These are phyloP conservation scores for Huntiella moniliformis DNA, from an alignment of 2,329 filamentous ascomycete genomes.

Conservation along the genomic window DNA sequence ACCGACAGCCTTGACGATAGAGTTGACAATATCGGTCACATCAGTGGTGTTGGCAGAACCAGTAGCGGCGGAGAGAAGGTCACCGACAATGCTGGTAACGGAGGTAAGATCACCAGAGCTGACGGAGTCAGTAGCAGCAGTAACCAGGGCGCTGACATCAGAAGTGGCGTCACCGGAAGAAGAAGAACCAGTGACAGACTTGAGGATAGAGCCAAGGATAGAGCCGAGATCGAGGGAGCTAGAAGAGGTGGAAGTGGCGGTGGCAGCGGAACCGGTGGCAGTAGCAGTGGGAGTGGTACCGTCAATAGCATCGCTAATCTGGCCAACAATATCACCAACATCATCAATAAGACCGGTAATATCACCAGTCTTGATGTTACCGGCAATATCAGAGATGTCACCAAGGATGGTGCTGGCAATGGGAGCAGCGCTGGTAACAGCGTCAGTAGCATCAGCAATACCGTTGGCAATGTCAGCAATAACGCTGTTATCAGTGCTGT, in stretches of 20 bases:
- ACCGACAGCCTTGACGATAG: background rate
- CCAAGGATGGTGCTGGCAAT: background rate
- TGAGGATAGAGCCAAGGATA: background rate
- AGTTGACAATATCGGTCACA: background rate
- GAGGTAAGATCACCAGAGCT: background rate
- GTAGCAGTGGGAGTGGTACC: background rate
- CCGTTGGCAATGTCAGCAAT: background rate
- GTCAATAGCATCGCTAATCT: background rate
- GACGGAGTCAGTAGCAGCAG: background rate
- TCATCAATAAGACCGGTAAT: too few relatives aligned
- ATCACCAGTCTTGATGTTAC: background rate
- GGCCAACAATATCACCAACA: too few relatives aligned
- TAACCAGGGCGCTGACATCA: background rate
- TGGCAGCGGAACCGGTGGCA: background rate
- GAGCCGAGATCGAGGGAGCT: too few relatives aligned
- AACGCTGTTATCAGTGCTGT: background rate
- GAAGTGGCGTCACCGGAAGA: background rate
- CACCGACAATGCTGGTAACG: background rate
- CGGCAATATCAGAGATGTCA: background rate
- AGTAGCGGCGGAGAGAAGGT: background rate
- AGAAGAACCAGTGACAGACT: background rate
- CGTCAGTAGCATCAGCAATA: background rate
- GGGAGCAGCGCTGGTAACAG: slow-evolving; percentile 1
- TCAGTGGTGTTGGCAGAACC: background rate
- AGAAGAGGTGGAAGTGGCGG: background rate